Conservation (phyloP, 2,329 filamentous ascomycete species). For the Penicillium digitatum region DNA sequence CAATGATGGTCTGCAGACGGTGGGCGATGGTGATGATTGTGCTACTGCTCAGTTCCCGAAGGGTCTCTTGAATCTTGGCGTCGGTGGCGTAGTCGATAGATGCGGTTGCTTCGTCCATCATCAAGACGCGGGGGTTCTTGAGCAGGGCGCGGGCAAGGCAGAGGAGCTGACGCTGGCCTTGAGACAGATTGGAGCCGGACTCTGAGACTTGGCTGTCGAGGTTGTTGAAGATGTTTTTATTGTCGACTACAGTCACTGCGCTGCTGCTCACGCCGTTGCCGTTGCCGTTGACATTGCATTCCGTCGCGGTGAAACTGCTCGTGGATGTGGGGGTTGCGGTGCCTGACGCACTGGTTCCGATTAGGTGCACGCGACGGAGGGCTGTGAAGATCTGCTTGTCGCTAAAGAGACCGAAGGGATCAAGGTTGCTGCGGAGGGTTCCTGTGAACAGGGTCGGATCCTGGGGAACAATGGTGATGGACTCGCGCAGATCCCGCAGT, state of each 20-base stretch:
- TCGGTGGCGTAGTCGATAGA: conserved; percentile 97
- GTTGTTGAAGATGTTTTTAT: conserved; percentile 93
- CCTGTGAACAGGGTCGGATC: conserved; percentile 89
- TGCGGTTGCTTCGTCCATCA: conserved; percentile 98
- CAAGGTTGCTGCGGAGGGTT: conserved; percentile 85
- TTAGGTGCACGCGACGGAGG: conserved; percentile 82
- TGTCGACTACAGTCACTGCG: conserved; percentile 50
- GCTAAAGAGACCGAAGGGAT: conserved; percentile 83
- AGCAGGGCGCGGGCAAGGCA: conserved; percentile 91
- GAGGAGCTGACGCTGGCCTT: conserved; percentile 90
- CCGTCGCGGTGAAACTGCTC: conserved; percentile 26
- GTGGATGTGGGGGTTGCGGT: conserved; percentile 34
- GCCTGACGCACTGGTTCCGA: conserved; percentile 47
- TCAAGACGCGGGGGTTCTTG: conserved; percentile 84
- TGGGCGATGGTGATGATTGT: conserved; percentile 98
- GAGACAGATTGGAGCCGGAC: conserved; percentile 89
- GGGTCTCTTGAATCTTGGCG: conserved; percentile 91
- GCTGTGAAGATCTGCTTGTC: conserved; percentile 88
- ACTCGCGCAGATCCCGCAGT: conserved; percentile 85
- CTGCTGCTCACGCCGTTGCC: conserved; percentile 22
- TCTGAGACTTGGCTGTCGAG: conserved; percentile 79
- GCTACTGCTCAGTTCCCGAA: conserved; percentile 78
- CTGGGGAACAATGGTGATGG: conserved; percentile 96
- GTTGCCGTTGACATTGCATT: conserved; percentile 12
- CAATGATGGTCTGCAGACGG: conserved; percentile 90